phyloP scores from a whole-genome alignment of 2,329 filamentous ascomycete species.

The Truncatella angustata region DNA sequence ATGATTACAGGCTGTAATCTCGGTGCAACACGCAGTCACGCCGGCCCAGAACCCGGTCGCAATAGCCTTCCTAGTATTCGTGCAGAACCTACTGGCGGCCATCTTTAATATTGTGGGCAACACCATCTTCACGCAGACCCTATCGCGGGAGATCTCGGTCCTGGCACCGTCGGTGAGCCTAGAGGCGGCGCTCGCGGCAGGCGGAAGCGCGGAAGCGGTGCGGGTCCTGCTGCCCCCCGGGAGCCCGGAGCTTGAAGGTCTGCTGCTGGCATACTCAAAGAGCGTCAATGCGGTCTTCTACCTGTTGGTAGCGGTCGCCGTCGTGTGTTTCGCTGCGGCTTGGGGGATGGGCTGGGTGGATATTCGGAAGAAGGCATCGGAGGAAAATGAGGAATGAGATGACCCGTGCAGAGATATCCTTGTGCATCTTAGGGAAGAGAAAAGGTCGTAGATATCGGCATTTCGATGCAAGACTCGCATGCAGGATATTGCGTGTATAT shows the following conservation, averaged over 20 bases:
- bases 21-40: constrained; percentile 25
- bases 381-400: too few species aligned
- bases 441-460: too few species aligned
- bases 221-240: constrained; percentile 22
- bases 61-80: constrained; percentile 26
- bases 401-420: too few species aligned
- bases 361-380: constrained; percentile 11
- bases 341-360: constrained; percentile 26
- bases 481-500: too few species aligned
- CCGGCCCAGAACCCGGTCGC: constrained; percentile 22
- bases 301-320: constrained; percentile 20
- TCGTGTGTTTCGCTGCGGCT: constrained; percentile 24
- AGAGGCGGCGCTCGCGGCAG: constrained; percentile 21
- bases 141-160: constrained; percentile 16
- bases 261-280: constrained; percentile 22
- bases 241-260: constrained; percentile 22
- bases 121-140: constrained; percentile 26
- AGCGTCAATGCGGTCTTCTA: constrained; percentile 24
- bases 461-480: too few species aligned
- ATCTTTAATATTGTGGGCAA: constrained; percentile 25
- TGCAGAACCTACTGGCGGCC: constrained; percentile 24
- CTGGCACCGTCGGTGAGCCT: constrained; percentile 25
- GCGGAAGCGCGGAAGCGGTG: constrained; percentile 26
- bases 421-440: too few species aligned
- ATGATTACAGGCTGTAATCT: constrained; percentile 24